These are phyloP conservation scores for Cordyceps militaris DNA, from an alignment of 2,329 filamentous ascomycete species.

Conservation along the genomic window DNA sequence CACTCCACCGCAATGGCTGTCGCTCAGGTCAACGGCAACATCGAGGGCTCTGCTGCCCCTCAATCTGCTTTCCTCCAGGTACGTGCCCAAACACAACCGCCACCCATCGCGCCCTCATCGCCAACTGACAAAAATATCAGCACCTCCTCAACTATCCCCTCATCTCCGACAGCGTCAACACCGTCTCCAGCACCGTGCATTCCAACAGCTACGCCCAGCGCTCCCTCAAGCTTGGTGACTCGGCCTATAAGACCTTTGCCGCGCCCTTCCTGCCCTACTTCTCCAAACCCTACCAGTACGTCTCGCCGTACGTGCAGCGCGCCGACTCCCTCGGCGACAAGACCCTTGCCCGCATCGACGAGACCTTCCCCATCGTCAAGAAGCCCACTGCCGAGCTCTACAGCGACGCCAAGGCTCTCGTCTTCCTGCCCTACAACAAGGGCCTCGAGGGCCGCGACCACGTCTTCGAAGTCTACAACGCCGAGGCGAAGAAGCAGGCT, in stretches of 20 bases:
- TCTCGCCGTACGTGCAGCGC: slow-evolving; percentile 76
- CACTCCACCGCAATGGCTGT: slow-evolving; percentile 12
- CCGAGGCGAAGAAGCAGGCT: slow-evolving; percentile 56
- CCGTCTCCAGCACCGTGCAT: slow-evolving; percentile 75
- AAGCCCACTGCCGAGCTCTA: slow-evolving; percentile 67
- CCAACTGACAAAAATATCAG: slow-evolving; percentile 38
- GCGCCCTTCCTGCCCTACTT: slow-evolving; percentile 67
- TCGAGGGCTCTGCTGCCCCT: slow-evolving; percentile 9
- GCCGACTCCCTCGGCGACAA: slow-evolving; percentile 71
- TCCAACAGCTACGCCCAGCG: slow-evolving; percentile 76
- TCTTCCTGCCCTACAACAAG: slow-evolving; percentile 57
- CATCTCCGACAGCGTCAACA: slow-evolving; percentile 68
- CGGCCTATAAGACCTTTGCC: slow-evolving; percentile 68
- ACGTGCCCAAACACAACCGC: slow-evolving; percentile 15
- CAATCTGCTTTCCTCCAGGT: slow-evolving; percentile 45
- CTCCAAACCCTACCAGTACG: slow-evolving; percentile 69
- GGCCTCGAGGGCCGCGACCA: slow-evolving; percentile 56
- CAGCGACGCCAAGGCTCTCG: slow-evolving; percentile 53
- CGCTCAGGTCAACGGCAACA: slow-evolving; percentile 14
- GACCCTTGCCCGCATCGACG: slow-evolving; percentile 62
- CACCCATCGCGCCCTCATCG: neutral
- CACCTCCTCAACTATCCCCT: slow-evolving; percentile 81
- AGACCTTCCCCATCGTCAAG: slow-evolving; percentile 65
- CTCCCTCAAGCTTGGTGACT: slow-evolving; percentile 68
- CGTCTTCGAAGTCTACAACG: slow-evolving; percentile 47